Percentiles rank a stretch among this genome's conserved stretches.
phyloP scores from a whole-genome alignment of 179 eudicot species.

The Heliamphora ciliata region DNA sequence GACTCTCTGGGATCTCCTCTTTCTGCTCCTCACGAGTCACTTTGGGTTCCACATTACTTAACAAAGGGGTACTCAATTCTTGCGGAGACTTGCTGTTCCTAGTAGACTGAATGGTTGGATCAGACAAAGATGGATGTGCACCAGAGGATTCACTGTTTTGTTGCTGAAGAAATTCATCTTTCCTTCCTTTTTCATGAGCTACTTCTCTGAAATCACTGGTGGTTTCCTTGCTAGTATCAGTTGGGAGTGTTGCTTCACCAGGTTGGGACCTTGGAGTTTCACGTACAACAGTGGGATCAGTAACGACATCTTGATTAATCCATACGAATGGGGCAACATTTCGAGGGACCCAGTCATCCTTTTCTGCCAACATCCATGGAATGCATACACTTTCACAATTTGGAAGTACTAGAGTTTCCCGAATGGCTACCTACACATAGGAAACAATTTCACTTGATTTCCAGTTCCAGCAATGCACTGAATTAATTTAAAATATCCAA shows the following conservation, averaged over 20 bases:
- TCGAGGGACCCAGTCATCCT: slow-evolving; percentile 86
- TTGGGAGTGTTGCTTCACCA: slow-evolving; percentile 19
- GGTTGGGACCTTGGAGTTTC: slow-evolving; percentile 26
- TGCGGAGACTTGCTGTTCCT: slow-evolving; percentile 21
- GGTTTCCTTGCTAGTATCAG: slow-evolving; percentile 6
- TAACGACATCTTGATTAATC: slow-evolving; percentile 43
- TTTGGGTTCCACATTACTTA: slow-evolving; percentile 29
- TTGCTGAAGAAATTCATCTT: slow-evolving; percentile 20
- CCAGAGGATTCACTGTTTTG: slow-evolving; percentile 16
- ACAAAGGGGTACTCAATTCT: slow-evolving; percentile 42
- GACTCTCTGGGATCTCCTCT: slow-evolving; percentile 27
- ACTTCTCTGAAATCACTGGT: slow-evolving; percentile 21
- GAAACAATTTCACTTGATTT: slow-evolving; percentile 2
- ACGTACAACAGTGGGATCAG: slow-evolving; percentile 24
- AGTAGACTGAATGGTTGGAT: slow-evolving; percentile 22
- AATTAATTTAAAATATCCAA: neutral
- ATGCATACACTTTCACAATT: slow-evolving; percentile 61
- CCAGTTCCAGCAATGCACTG: neutral
- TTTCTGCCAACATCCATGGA: slow-evolving; percentile 87
- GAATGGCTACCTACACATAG: slow-evolving; percentile 60
- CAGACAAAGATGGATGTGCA: slow-evolving; percentile 19
- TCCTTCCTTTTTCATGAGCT: slow-evolving; percentile 28
- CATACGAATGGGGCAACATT: slow-evolving; percentile 67
- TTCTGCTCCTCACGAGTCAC: slow-evolving; percentile 12
- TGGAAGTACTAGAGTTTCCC: slow-evolving; percentile 76